A percentile compares a stretch with the other conserved stretches of the same genome.
These are phyloP conservation scores for Sergeia podlipaevii DNA, from an alignment of 208 protist species.

Conservation along the genomic window DNA sequence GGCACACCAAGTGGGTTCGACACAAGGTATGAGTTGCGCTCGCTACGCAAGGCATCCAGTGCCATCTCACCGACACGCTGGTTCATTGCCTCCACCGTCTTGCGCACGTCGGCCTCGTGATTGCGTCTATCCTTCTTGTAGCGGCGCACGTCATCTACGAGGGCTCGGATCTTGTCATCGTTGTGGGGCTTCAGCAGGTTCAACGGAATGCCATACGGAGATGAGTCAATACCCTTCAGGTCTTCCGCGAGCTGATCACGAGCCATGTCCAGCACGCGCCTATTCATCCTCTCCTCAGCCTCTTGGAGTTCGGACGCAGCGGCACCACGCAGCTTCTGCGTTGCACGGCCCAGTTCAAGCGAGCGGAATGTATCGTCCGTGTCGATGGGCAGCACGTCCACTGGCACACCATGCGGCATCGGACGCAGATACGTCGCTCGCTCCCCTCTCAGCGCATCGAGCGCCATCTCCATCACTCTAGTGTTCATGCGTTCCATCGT, in stretches of 20 bases:
- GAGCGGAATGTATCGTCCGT: constrained; percentile 45
- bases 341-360: constrained; percentile 37
- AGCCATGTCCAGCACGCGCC: neutral
- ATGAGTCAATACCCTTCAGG: constrained; percentile 32
- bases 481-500: constrained; percentile 48
- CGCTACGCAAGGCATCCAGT: constrained; percentile 26
- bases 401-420: constrained; percentile 47
- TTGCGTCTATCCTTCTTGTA: constrained; percentile 48
- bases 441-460: constrained; percentile 32
- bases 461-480: constrained; percentile 41
- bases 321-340: constrained; percentile 20
- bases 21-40: constrained; percentile 39
- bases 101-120: constrained; percentile 49
- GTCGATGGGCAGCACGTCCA: constrained; percentile 53
- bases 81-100: constrained; percentile 42
- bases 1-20: constrained; percentile 44
- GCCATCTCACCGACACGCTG: constrained; percentile 47
- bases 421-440: constrained; percentile 37
- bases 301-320: constrained; percentile 11
- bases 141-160: constrained; percentile 42
- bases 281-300: neutral
- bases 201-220: constrained; percentile 43
- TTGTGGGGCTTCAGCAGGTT: constrained; percentile 58
- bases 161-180: constrained; percentile 29
- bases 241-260: constrained; percentile 55